Evolutionary conservation across 176 grass and related monocot species (phyloP).

Genomic region (Paspalum vaginatum): DNA sequence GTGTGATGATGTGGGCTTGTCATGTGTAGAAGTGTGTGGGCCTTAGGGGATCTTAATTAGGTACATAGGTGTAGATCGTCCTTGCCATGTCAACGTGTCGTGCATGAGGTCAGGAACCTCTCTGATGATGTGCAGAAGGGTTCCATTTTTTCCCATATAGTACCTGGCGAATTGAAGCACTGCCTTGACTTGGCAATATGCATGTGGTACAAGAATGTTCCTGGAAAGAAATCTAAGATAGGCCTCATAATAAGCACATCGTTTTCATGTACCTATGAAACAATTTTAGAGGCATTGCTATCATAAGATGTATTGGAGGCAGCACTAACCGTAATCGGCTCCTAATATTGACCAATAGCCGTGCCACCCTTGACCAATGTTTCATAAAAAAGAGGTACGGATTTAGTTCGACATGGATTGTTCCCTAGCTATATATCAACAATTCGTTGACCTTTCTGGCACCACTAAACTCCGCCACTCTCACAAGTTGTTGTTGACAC

Average conservation of each 20-base stretch:
- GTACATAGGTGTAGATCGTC: not conserved
- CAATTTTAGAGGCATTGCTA: not conserved
- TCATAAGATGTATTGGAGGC: not conserved
- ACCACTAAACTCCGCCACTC: not conserved
- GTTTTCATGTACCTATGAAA: not conserved
- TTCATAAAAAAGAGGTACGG: not conserved
- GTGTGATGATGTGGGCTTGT: conserved; percentile 24
- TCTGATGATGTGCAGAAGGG: not conserved
- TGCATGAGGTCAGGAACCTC: not conserved
- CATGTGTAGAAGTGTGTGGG: conserved; percentile 19
- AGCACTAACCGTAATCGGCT: not conserved
- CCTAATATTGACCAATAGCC: not conserved
- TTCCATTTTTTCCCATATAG: not conserved
- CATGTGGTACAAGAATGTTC: not conserved
- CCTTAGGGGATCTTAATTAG: not conserved
- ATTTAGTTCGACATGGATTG: not conserved
- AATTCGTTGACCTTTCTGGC: not conserved
- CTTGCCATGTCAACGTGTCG: not conserved
- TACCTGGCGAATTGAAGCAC: too few relatives aligned
- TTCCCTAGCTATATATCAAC: not conserved
- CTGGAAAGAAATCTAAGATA: not conserved
- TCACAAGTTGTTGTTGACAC: not conserved
- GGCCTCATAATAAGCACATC: not conserved
- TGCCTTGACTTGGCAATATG: too few relatives aligned
- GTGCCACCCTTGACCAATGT: not conserved